Base-by-base conservation (phyloP, 305 asterid genomes). In the Plantago lanceolata region DNA sequence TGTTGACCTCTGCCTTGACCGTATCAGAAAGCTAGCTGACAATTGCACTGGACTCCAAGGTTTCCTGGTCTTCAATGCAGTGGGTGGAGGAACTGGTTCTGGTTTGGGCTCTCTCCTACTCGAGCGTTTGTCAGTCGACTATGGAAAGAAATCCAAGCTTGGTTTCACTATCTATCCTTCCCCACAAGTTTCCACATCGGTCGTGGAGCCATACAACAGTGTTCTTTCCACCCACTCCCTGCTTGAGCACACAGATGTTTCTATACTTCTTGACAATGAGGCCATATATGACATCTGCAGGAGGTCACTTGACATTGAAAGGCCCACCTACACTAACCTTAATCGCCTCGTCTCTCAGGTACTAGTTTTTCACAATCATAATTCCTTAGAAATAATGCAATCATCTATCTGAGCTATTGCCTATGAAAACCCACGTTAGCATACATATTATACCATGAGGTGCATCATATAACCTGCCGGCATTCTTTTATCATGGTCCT, bases 321-420 rank as follows among this genome's bases (percentile, higher is more conserved):
- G 75, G 59, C 75, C 75, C 58, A 58, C 75, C 56, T 71, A 71
- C 67, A 71, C 75, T 14, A 71, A 71, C n/a, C 75, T 71, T 44
- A 71, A 71, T 65, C 75, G 75, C 58, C 75, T 71, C 14, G 67
- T 71, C 17, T 71, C 75, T 64, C 70, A 71, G 61, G 61, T 56
- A 56, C 19, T n/a, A 26, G 3, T 55, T 8, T 0, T 16, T n/a
- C 45, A 2, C 13, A 15, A 13, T 29, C 6, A 56, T n/a, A 6
- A 1, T 14, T 55, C 14, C 9, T 28, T 55, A 17, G 2, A 7
- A n/a, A n/a, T 15, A 26, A 2, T 56, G 3, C 60, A 28, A 13
- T 13, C 16, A 20, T 14, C 13, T 40, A 0, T 8, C 2, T 40
- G 45, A 40, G 40, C 40, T 33, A 33, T 4, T 33, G 40, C 40